Evolutionary conservation across 2,329 filamentous ascomycete species (phyloP), one percentile per base, ranked within the genome.

Genomic region (Madurella fahalii): DNA sequence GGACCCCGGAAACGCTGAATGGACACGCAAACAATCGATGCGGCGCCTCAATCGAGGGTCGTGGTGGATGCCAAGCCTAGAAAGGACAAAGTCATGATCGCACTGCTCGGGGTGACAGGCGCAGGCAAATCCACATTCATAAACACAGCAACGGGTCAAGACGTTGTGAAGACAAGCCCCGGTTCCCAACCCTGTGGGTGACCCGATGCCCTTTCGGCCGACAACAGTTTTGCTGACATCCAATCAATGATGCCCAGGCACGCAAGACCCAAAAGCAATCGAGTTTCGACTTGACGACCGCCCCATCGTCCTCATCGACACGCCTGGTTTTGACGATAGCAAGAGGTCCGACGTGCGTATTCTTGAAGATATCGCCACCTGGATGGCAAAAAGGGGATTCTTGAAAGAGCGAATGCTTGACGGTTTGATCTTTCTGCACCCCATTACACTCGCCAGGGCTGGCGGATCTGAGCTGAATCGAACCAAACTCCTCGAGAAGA

Each of bases 41-140:
- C 31, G 31, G 31, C 31, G 31, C 7, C 31, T 34, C 31, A 34
- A 34, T 34, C 12, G 31, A 12, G 12, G 31, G 31, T 34, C 31
- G 31, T 34, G 31, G 7, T 34, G 31, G 31, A 34, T 34, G 31
- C 31, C 31, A 34, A 34, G 31, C 31, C 31, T 34, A 34, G 31
- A 34, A 34, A 12, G 31, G 31, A 34, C 31, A 34, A 34, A 34
- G 31, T 34, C 31, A 34, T 34, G 31, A 34, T 34, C 12, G 31
- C 16, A 25, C 32, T 51, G 5, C 7, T 44, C 8, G 49, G 49
- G 11, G 15, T 45, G 12, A 51, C 49, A 2, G 49, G 41, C 13
- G 49, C 49, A 11, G 49, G 49, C 15, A 51, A 40, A 25, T 34
- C 49, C 12, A 51, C 49, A 20, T 51, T 51, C 44, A 41, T 18